Evolutionary conservation across 768 basidiomycete species (phyloP).

Genomic region (Kwoniella dendrophila): DNA sequence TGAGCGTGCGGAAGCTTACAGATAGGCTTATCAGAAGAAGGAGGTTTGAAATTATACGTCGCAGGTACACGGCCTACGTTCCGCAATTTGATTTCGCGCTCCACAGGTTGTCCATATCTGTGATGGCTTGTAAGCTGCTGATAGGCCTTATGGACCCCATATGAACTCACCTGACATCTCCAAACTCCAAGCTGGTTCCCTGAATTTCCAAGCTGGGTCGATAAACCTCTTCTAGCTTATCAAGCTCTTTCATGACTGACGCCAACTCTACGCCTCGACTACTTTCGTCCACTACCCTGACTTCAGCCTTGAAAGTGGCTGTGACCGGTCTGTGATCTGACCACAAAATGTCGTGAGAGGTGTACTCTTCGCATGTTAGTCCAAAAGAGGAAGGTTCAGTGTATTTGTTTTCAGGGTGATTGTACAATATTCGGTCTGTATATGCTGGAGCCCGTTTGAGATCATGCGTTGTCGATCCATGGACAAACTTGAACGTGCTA

Average conservation of each 20-base stretch:
- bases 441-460: slow-evolving; percentile 48
- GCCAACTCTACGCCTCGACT: slow-evolving; percentile 28
- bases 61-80: slow-evolving; percentile 44
- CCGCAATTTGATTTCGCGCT: slow-evolving; percentile 23
- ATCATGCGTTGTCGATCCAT: slow-evolving; percentile 45
- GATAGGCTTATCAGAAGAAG: slow-evolving; percentile 34
- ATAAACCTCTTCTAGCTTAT: slow-evolving; percentile 43
- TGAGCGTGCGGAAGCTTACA: too few species aligned
- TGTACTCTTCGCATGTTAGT: slow-evolving; percentile 23
- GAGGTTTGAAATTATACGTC: slow-evolving; percentile 36
- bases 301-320: slow-evolving; percentile 17
- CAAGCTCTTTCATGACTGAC: slow-evolving; percentile 32
- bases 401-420: slow-evolving; percentile 13
- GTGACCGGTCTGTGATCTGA: slow-evolving; percentile 50
- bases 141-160: neutral
- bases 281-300: slow-evolving; percentile 36
- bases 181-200: slow-evolving; percentile 38
- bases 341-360: slow-evolving; percentile 40
- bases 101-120: slow-evolving; percentile 29
- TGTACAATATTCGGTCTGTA: slow-evolving; percentile 51
- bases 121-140: too few species aligned
- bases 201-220: slow-evolving; percentile 36
- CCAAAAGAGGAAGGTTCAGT: slow-evolving; percentile 4
- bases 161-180: slow-evolving; percentile 34
- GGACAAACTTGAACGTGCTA: slow-evolving; percentile 52